phyloP scores from a whole-genome alignment of 805 yeast species.

The Candida coleopterorum region DNA sequence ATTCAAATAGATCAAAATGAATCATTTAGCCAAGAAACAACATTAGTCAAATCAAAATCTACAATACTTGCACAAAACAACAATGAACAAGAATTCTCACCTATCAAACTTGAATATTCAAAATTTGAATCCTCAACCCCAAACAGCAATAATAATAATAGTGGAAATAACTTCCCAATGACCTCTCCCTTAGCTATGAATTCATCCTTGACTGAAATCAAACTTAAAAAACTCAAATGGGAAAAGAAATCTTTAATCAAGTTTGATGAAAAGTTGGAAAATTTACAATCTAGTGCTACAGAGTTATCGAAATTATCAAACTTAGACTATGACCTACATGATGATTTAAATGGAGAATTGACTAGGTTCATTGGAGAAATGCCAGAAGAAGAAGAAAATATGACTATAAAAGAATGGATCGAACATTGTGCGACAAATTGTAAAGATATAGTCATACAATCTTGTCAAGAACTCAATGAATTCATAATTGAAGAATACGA shows the following conservation, averaged over 20 bases:
- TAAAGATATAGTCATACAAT: constrained; percentile 40
- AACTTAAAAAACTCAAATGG: constrained; percentile 3
- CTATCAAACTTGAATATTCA: constrained; percentile 1
- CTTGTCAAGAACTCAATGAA: constrained; percentile 43
- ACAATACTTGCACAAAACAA: neutral
- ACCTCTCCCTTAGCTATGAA: constrained; percentile 8
- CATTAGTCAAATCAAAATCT: neutral
- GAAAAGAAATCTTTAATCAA: neutral
- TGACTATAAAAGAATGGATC: constrained; percentile 73
- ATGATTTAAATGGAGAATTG: constrained; percentile 63
- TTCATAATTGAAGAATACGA: constrained; percentile 46
- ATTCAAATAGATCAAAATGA: too few species aligned
- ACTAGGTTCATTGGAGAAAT: constrained; percentile 61
- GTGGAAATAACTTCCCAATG: constrained; percentile 3
- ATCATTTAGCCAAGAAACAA: too few species aligned
- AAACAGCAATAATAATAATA: too few species aligned
- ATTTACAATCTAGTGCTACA: constrained; percentile 32
- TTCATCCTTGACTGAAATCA: constrained; percentile 1
- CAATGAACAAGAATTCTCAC: neutral
- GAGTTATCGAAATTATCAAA: constrained; percentile 30
- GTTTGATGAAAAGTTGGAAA: constrained; percentile 3
- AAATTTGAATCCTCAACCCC: constrained; percentile 4
- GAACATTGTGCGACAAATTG: constrained; percentile 51
- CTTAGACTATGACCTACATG: constrained; percentile 41
- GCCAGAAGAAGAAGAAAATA: constrained; percentile 64